A percentile compares a stretch with the other conserved stretches of the same genome.
Conservation (phyloP, 768 basidiomycete species). For the Stropharia rugosoannulata region DNA sequence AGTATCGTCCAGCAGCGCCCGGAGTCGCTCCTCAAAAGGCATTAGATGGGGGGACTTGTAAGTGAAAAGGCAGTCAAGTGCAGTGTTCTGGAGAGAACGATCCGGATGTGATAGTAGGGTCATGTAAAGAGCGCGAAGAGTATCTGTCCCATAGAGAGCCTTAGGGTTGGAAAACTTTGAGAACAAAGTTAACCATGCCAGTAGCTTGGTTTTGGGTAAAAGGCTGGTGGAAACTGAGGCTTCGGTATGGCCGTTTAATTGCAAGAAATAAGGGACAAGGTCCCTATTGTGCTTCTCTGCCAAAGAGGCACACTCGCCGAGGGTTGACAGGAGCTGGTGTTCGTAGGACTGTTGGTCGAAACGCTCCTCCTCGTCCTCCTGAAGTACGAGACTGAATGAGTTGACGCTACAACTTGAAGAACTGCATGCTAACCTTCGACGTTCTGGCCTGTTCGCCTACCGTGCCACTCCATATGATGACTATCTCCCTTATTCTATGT, state of each 20-base stretch:
- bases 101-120: constrained; percentile 86
- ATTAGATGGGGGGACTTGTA: constrained; percentile 68
- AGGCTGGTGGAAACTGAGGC: constrained; percentile 20
- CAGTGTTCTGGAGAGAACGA: constrained; percentile 66
- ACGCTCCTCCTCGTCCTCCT: constrained; percentile 38
- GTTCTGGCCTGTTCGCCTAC: constrained; percentile 24
- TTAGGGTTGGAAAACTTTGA: constrained; percentile 94
- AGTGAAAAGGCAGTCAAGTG: constrained; percentile 77
- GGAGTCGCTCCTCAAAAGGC: constrained; percentile 63
- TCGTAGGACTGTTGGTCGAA: constrained; percentile 81
- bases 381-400: background rate
- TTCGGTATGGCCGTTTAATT: constrained; percentile 34
- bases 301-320: constrained; percentile 67
- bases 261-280: constrained; percentile 83
- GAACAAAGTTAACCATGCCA: constrained; percentile 81
- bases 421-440: constrained; percentile 25
- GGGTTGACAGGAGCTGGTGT: constrained; percentile 67
- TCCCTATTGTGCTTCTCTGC: constrained; percentile 87
- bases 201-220: constrained; percentile 61
- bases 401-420: background rate
- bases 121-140: constrained; percentile 64
- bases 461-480: constrained; percentile 47
- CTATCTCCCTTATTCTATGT: constrained; percentile 52
- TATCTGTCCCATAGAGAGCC: constrained; percentile 69
- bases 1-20: constrained; percentile 76